Percentiles rank a stretch among this genome's conserved stretches.
Conservation (phyloP, 306 rosid genomes). For the Lathyrus aphaca region DNA sequence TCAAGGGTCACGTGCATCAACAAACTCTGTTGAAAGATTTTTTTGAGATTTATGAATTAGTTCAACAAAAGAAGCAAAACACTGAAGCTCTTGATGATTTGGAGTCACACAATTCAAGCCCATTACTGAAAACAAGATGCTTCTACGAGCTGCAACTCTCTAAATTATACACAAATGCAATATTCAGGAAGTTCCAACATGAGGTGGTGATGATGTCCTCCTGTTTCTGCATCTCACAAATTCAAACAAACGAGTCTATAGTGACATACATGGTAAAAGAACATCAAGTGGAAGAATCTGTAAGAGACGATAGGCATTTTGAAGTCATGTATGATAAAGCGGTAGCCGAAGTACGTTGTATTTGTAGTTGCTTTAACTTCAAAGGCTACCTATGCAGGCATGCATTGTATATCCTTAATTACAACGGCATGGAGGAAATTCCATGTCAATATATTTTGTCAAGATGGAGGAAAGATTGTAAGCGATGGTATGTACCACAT, state of each 20-base stretch:
- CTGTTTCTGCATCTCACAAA: conserved; percentile 66
- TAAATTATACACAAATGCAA: conserved; percentile 65
- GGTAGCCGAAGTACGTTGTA: conserved; percentile 75
- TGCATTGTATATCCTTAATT: conserved; percentile 75
- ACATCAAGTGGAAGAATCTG: conserved; percentile 56
- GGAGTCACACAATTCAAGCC: conserved; percentile 65
- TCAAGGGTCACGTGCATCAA: conserved; percentile 64
- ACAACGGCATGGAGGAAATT: conserved; percentile 81
- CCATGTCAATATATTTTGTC: conserved; percentile 81
- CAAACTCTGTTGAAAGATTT: conserved; percentile 80
- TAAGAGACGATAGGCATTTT: conserved; percentile 50
- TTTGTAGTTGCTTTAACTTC: conserved; percentile 82
- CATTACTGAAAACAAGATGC: conserved; percentile 63
- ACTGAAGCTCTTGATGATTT: conserved; percentile 70
- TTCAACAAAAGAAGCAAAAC: conserved; percentile 58
- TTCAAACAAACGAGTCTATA: conserved; percentile 63
- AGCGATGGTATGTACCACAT: conserved; percentile 74
- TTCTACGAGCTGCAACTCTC: conserved; percentile 86
- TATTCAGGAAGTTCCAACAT: conserved; percentile 78
- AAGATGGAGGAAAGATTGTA: conserved; percentile 92
- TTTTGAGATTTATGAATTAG: conserved; percentile 58
- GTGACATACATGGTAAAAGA: conserved; percentile 77
- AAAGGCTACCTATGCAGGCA: conserved; percentile 93
- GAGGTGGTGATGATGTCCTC: conserved; percentile 79
- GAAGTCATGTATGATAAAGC: conserved; percentile 87